A percentile compares a stretch with the other conserved stretches of the same genome.
Evolutionary conservation across 1,284 basidiomycete genomes (phyloP).

Genomic region (Hemileia vastatrix): DNA sequence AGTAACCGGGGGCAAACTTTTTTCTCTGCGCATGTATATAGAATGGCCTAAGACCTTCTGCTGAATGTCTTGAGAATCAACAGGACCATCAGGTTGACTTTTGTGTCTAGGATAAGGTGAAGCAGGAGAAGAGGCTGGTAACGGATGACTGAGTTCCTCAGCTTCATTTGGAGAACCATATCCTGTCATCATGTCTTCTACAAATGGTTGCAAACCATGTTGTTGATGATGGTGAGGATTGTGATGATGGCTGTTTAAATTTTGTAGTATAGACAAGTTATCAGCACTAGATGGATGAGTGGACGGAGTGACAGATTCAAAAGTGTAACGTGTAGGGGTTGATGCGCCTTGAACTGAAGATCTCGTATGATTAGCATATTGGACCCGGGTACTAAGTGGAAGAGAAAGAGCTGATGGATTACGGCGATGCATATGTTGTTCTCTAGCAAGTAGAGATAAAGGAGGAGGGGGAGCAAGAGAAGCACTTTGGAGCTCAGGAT

Average conservation of each 20-base stretch:
- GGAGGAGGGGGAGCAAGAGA: slow-evolving; percentile 15
- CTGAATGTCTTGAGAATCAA: background rate
- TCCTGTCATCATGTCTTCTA: no score
- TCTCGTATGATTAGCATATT: background rate
- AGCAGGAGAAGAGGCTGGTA: no score
- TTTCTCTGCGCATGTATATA: no score
- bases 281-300: background rate
- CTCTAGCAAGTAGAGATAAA: slow-evolving; percentile 10
- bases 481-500: background rate
- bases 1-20: no score
- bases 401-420: slow-evolving; percentile 14
- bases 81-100: background rate
- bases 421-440: slow-evolving; percentile 15
- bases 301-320: background rate
- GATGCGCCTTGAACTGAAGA: background rate
- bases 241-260: background rate
- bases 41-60: no score
- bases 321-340: background rate
- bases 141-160: background rate
- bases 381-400: slow-evolving; percentile 1
- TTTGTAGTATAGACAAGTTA: background rate
- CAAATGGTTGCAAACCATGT: no score
- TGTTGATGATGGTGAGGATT: background rate
- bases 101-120: background rate
- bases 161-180: no score